Evolutionary conservation across 2,329 filamentous ascomycete species (phyloP), one percentile per base, ranked within the genome.

Genomic region (Neurospora sp.): DNA sequence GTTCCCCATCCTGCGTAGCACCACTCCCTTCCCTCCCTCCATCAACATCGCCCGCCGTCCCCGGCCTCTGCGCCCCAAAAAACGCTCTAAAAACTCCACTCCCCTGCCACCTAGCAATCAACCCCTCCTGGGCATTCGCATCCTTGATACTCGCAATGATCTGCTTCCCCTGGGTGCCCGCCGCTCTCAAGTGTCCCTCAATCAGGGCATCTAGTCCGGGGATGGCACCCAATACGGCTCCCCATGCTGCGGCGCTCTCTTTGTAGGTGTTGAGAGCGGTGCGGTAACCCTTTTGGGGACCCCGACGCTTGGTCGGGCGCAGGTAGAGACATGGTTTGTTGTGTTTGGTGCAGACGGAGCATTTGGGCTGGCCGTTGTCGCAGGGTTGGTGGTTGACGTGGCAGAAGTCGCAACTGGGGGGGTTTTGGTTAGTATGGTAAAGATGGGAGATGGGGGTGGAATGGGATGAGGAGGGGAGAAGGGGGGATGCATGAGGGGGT

Each of bases 361-460:
- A 84, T 66, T 82, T 80, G n/a, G 82, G 82, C 66, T 78, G 76
- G 67, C 80, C 81, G 71, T 84, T 84, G 75, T 84, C 82, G 74
- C 82, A 84, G 6, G 82, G 82, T 75, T 83, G 82, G 71, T 83
- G 82, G 74, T 83, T 82, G 68, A 81, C 79, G 72, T 83, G 82
- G 72, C 82, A 83, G 66, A 82, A 82, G 76, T 83, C 82, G 76
- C 82, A 83, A 68, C 82, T 84, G 70, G 68, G 72, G 66, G 72
- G 68, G 73, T 40, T 28, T 28, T 28, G 23, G 76, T 77, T 58
- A 67, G 66, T 23, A 8, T 19, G 36, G 15, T 33, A 28, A 15
- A 38, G 5, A 19, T 33, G 33, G 68, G 68, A 66, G 7, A 7
- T 1, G 19, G 10, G 11, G 5, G 8, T 4, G 43, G 43, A 39